phyloP scores from a whole-genome alignment of 176 grass and related monocot species.

The Avena eriantha region DNA sequence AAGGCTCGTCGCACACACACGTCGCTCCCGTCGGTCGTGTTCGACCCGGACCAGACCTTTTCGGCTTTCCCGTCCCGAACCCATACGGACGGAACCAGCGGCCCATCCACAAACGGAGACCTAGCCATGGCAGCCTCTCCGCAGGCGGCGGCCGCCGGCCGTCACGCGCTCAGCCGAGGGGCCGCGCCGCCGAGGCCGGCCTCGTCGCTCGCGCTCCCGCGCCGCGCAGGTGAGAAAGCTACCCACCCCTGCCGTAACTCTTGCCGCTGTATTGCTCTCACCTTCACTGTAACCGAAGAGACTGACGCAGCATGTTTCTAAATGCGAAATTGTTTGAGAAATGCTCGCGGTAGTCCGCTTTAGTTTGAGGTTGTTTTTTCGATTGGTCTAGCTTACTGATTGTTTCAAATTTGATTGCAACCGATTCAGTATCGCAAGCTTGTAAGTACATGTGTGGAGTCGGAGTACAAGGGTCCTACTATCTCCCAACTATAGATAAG shows the following conservation, averaged over 20 bases:
- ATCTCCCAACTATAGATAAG: neutral
- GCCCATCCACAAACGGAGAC: conserved; percentile 27
- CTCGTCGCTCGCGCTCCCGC: conserved; percentile 14
- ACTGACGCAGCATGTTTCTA: neutral
- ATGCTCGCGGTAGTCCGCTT: neutral
- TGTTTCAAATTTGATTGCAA: neutral
- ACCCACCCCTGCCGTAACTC: neutral
- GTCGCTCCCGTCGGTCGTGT: neutral
- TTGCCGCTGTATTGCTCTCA: neutral
- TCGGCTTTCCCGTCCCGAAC: conserved; percentile 14
- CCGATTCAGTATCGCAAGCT: neutral
- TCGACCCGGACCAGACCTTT: conserved; percentile 21
- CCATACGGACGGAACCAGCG: conserved; percentile 20
- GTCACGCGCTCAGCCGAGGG: neutral
- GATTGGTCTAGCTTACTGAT: neutral
- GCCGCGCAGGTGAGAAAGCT: conserved; percentile 21
- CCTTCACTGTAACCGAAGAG: neutral
- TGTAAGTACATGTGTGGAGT: neutral
- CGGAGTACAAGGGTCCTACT: neutral
- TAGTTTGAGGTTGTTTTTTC: neutral
- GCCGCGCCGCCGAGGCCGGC: conserved; percentile 8
- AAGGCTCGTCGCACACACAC: neutral
- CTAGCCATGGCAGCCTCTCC: conserved; percentile 34
- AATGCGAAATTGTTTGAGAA: neutral
- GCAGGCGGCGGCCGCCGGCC: conserved; percentile 31